These are phyloP conservation scores for Saccharomyces uvarum DNA, from an alignment of 1,139 yeast genomes.

Conservation along the genomic window DNA sequence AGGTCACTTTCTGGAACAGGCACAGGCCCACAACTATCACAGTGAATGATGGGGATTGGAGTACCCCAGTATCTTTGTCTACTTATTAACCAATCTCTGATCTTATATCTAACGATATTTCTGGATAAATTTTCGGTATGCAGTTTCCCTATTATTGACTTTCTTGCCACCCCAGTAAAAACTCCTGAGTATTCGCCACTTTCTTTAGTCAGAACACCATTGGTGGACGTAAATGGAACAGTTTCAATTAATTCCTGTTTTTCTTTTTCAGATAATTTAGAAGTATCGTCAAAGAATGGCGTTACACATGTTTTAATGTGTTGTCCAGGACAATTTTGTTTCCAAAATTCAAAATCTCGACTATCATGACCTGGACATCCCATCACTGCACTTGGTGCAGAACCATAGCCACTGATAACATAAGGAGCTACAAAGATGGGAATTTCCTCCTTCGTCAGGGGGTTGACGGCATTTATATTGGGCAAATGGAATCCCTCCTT, in stretches of 20 bases:
- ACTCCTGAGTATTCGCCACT: slow-evolving; percentile 50
- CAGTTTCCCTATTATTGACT: slow-evolving; percentile 40
- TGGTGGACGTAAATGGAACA: slow-evolving; percentile 43
- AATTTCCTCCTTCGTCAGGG: slow-evolving; percentile 43
- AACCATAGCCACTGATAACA: slow-evolving; percentile 74
- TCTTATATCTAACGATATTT: slow-evolving; percentile 47
- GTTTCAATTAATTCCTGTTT: slow-evolving; percentile 11
- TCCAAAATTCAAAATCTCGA: slow-evolving; percentile 79
- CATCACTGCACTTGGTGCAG: slow-evolving; percentile 78
- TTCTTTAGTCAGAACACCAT: slow-evolving; percentile 47
- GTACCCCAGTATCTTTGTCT: slow-evolving; percentile 98
- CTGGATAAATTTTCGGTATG: slow-evolving; percentile 38
- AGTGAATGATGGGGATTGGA: slow-evolving; percentile 90
- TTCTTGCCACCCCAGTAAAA: slow-evolving; percentile 44
- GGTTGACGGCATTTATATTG: slow-evolving; percentile 48
- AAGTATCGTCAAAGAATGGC: slow-evolving; percentile 9
- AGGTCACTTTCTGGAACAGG: slow-evolving; percentile 81
- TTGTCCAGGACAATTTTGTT: slow-evolving; percentile 43
- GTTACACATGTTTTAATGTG: slow-evolving; percentile 18
- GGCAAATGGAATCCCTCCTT: slow-evolving; percentile 57
- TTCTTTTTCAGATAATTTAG: slow-evolving; percentile 9
- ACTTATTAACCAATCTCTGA: slow-evolving; percentile 90
- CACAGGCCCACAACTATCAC: slow-evolving; percentile 76
- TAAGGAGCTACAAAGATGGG: slow-evolving; percentile 90
- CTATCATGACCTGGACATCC: slow-evolving; percentile 94